Conservation (phyloP, 2,329 filamentous ascomycete genomes). For the Alternaria arborescens region DNA sequence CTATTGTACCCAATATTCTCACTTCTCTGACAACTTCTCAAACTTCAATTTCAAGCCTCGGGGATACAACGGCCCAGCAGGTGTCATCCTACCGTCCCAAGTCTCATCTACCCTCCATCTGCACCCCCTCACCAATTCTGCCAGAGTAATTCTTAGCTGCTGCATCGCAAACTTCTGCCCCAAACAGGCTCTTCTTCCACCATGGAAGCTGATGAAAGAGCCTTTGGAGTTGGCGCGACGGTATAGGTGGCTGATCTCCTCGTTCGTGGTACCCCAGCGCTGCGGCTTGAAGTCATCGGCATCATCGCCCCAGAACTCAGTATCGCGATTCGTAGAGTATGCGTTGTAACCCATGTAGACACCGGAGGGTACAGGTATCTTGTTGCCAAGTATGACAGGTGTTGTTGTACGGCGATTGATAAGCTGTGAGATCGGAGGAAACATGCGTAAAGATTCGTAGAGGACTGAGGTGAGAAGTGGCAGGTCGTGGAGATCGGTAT, state of each 20-base stretch:
- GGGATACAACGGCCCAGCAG: conserved; percentile 32
- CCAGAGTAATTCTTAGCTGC: conserved; percentile 41
- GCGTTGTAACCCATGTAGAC: conserved; percentile 42
- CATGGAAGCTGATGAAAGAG: conserved; percentile 56
- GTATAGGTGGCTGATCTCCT: conserved; percentile 50
- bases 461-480: conserved; percentile 57
- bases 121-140: conserved; percentile 34
- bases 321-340: conserved; percentile 38
- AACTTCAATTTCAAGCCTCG: conserved; percentile 32
- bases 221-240: conserved; percentile 49
- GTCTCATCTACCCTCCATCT: conserved; percentile 36
- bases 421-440: conserved; percentile 60
- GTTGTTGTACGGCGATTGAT: conserved; percentile 55
- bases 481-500: conserved; percentile 36
- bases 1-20: background rate
- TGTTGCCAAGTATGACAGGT: conserved; percentile 34
- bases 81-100: conserved; percentile 43
- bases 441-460: conserved; percentile 59
- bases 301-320: conserved; percentile 38
- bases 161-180: conserved; percentile 54
- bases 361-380: conserved; percentile 30
- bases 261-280: conserved; percentile 50
- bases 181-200: conserved; percentile 53
- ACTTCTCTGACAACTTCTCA: conserved; percentile 8
- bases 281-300: conserved; percentile 51